These are phyloP conservation scores for Peltaster fructicola DNA, from an alignment of 2,329 filamentous ascomycete species.

Conservation along the genomic window DNA sequence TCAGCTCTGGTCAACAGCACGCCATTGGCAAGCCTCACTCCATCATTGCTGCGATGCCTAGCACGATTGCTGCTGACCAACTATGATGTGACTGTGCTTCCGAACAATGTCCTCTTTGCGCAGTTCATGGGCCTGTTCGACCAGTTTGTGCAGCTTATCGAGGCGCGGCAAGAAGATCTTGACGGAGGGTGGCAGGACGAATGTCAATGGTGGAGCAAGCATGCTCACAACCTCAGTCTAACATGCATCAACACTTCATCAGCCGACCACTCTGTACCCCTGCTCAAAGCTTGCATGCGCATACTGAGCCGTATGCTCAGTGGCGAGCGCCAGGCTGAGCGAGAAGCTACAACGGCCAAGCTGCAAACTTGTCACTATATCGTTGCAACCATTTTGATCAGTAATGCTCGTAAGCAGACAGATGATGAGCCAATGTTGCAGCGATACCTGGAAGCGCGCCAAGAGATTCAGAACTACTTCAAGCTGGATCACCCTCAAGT, in stretches of 20 bases:
- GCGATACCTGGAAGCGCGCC: slow-evolving; percentile 43
- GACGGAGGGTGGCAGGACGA: slow-evolving; percentile 36
- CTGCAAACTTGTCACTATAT: slow-evolving; percentile 57
- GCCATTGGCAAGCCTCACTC: slow-evolving; percentile 37
- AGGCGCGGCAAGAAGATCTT: slow-evolving; percentile 19
- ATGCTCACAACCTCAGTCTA: slow-evolving; percentile 62
- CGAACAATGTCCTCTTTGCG: slow-evolving; percentile 18
- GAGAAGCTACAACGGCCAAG: slow-evolving; percentile 31
- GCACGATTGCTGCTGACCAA: slow-evolving; percentile 29
- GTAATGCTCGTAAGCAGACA: slow-evolving; percentile 31
- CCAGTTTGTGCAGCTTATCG: slow-evolving; percentile 29
- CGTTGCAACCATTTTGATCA: slow-evolving; percentile 26
- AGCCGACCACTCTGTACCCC: slow-evolving; percentile 35
- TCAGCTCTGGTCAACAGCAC: slow-evolving; percentile 41
- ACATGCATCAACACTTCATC: too few species aligned
- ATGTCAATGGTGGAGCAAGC: slow-evolving; percentile 70
- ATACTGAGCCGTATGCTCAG: slow-evolving; percentile 12
- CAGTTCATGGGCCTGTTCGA: slow-evolving; percentile 41
- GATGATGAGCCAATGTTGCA: slow-evolving; percentile 33
- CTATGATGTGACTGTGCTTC: slow-evolving; percentile 14
- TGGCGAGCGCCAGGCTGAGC: slow-evolving; percentile 6
- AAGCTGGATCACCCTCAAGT: too few species aligned
- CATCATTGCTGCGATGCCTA: slow-evolving; percentile 44
- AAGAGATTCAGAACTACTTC: slow-evolving; percentile 50
- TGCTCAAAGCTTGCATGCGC: slow-evolving; percentile 30